Conservation (phyloP, 2,329 filamentous ascomycete genomes). For the Botrytis deweyae region DNA sequence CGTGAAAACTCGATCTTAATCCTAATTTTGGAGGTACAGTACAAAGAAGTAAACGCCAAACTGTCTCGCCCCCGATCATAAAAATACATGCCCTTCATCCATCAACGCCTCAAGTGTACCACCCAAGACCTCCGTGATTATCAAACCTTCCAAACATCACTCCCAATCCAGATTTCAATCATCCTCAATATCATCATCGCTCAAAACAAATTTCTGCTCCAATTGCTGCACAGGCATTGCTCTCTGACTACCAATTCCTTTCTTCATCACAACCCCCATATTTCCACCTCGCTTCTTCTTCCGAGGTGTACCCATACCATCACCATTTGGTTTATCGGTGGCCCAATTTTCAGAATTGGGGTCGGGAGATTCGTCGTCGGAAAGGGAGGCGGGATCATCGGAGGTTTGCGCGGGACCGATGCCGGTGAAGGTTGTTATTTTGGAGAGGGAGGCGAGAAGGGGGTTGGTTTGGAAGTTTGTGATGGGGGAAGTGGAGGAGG, state of each 20-base stretch:
- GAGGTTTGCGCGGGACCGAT: slow-evolving; percentile 21
- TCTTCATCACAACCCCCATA: slow-evolving; percentile 35
- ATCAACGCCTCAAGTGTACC: not conserved
- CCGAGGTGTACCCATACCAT: slow-evolving; percentile 51
- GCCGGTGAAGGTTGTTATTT: slow-evolving; percentile 10
- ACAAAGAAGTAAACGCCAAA: not conserved
- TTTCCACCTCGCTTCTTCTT: slow-evolving; percentile 30
- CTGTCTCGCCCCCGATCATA: not conserved
- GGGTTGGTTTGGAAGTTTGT: not conserved
- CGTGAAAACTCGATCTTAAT: not conserved
- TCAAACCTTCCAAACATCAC: not conserved
- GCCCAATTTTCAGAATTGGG: slow-evolving; percentile 52
- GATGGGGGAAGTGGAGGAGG: not conserved
- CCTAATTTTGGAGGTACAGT: not conserved
- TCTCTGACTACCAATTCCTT: slow-evolving; percentile 26
- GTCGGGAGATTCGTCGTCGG: slow-evolving; percentile 31
- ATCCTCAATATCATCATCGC: slow-evolving; percentile 84
- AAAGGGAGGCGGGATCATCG: slow-evolving; percentile 41
- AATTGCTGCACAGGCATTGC: slow-evolving; percentile 27
- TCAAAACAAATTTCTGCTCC: slow-evolving; percentile 68
- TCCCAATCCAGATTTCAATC: slow-evolving; percentile 26
- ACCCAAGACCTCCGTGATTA: not conserved
- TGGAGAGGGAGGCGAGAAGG: slow-evolving; percentile 2
- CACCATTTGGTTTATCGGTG: slow-evolving; percentile 58
- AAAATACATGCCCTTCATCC: not conserved